These are phyloP conservation scores for Clarkia xantiana DNA, from an alignment of 345 rosid genomes.

Conservation along the genomic window DNA sequence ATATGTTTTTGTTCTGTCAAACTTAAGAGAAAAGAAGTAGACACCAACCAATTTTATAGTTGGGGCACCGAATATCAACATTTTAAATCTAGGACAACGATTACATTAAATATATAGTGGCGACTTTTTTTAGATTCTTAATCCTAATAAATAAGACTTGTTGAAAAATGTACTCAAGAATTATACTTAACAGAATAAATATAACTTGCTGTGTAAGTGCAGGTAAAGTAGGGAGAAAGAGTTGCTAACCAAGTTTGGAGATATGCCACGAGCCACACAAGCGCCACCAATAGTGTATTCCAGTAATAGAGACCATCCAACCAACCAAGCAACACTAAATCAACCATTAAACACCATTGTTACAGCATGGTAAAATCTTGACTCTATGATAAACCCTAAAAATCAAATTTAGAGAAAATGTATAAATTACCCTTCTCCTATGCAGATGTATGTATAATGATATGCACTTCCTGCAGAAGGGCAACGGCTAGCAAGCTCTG, in stretches of 20 bases:
- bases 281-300: constrained; percentile 96
- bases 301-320: constrained; percentile 87
- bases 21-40: too few species aligned
- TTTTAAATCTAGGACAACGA: neutral
- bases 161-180: too few species aligned
- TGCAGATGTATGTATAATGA: constrained; percentile 85
- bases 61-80: too few species aligned
- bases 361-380: neutral
- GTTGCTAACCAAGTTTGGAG: constrained; percentile 16
- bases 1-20: too few species aligned
- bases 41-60: too few species aligned
- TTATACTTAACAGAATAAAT: too few species aligned
- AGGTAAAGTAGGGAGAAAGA: neutral
- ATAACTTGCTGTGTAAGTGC: too few species aligned
- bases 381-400: neutral
- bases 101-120: neutral
- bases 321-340: constrained; percentile 76
- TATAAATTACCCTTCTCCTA: constrained; percentile 69
- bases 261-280: constrained; percentile 50
- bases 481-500: constrained; percentile 86
- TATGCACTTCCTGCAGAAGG: constrained; percentile 99
- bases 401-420: too few species aligned
- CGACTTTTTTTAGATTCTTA: neutral
- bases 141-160: too few species aligned
- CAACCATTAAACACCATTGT: neutral